Evolutionary conservation across 2,329 filamentous ascomycete genomes (phyloP).

Genomic region (Diplodia intermedia): DNA sequence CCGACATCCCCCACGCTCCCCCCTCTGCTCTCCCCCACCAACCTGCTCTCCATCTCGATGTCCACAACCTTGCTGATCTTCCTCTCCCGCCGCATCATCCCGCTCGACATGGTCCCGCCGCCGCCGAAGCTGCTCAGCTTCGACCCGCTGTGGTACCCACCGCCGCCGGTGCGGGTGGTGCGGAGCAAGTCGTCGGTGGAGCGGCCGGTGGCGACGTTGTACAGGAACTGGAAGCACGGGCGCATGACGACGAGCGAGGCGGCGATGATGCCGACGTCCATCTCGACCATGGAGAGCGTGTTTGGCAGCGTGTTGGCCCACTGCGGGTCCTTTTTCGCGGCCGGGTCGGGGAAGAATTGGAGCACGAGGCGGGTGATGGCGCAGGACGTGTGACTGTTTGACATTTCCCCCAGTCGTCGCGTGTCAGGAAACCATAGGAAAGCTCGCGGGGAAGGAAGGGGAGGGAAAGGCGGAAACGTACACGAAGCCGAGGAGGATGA

Average conservation of each 20-base stretch:
- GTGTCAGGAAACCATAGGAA: too few relatives aligned
- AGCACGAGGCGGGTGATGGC: conserved; percentile 17
- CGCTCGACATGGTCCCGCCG: not conserved
- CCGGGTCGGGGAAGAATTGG: conserved; percentile 18
- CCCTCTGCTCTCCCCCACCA: not conserved
- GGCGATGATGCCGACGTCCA: conserved; percentile 21
- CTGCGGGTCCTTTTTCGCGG: conserved; percentile 11
- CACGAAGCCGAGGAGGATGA: conserved; percentile 23
- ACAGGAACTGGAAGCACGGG: conserved; percentile 20
- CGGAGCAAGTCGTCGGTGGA: conserved; percentile 8
- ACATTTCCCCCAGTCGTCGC: too few relatives aligned
- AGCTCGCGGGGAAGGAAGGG: too few relatives aligned
- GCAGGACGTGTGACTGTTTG: conserved; percentile 10
- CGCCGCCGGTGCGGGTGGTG: conserved; percentile 16
- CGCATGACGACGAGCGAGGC: conserved; percentile 23
- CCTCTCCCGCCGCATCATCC: not conserved
- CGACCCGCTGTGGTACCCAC: not conserved
- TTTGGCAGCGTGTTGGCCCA: conserved; percentile 17
- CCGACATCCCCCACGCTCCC: not conserved
- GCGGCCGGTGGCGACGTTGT: conserved; percentile 19
- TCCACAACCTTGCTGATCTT: conserved; percentile 10
- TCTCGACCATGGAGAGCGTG: conserved; percentile 17
- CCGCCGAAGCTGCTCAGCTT: conserved; percentile 16
- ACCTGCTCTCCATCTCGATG: conserved; percentile 17
- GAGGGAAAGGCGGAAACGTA: not conserved